phyloP scores from a whole-genome alignment of 495 filamentous ascomycete genomes.

The Hypoxylon crocopeplum region DNA sequence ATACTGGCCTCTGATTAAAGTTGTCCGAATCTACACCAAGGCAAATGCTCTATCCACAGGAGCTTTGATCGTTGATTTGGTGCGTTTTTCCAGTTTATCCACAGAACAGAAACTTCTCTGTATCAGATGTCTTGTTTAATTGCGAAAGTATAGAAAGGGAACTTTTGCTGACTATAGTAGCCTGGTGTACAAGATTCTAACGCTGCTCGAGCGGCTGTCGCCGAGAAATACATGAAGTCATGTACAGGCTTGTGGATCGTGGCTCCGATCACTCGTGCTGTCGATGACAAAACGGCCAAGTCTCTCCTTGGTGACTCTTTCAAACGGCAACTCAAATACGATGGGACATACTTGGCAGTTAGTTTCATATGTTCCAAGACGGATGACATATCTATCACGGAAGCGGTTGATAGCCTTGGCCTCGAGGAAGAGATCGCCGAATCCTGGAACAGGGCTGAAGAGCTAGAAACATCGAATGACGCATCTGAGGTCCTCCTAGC shows the following conservation, averaged over 20 bases:
- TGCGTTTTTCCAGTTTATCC: conserved; percentile 31
- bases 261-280: conserved; percentile 68
- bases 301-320: conserved; percentile 66
- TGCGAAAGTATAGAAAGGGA: too few species aligned
- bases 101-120: background rate
- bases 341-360: conserved; percentile 62
- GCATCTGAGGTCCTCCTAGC: conserved; percentile 51
- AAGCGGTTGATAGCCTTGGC: conserved; percentile 42
- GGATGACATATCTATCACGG: conserved; percentile 63
- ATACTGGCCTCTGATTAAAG: conserved; percentile 72
- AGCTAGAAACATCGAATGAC: conserved; percentile 23
- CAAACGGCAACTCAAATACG: conserved; percentile 69
- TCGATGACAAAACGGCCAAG: conserved; percentile 71
- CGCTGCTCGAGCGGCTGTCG: conserved; percentile 66
- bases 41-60: conserved; percentile 64
- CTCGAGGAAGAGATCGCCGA: conserved; percentile 55
- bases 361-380: conserved; percentile 75
- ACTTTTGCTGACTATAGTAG: conserved; percentile 29
- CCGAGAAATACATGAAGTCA: conserved; percentile 66
- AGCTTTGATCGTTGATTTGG: conserved; percentile 69
- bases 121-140: too few species aligned
- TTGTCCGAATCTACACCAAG: conserved; percentile 67
- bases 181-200: conserved; percentile 72
- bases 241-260: conserved; percentile 66
- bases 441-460: conserved; percentile 19